Conservation (phyloP, 2,329 filamentous ascomycete genomes). For the Penicillium brasilianum region DNA sequence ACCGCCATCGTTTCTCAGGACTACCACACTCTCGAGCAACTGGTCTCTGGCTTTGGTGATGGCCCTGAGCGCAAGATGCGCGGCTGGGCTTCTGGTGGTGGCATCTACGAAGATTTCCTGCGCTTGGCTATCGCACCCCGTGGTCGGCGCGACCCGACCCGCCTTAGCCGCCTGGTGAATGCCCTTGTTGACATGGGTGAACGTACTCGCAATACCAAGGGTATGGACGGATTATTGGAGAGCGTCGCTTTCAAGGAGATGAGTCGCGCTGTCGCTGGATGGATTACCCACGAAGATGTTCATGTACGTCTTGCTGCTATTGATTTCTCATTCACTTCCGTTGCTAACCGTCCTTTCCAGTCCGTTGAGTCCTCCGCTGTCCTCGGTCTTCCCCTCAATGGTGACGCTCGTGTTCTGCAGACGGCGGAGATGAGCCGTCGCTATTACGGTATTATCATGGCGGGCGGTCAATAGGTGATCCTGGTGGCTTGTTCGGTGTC, state of each 20-base stretch:
- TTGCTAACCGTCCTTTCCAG: conserved; percentile 23
- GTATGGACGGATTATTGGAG: conserved; percentile 60
- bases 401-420: conserved; percentile 73
- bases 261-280: conserved; percentile 71
- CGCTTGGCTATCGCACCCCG: conserved; percentile 51
- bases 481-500: background rate
- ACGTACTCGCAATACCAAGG: conserved; percentile 54
- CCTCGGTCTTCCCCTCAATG: conserved; percentile 61
- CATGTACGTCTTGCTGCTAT: conserved; percentile 54
- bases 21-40: conserved; percentile 68
- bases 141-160: conserved; percentile 48
- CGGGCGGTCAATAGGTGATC: conserved; percentile 43
- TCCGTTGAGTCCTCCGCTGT: conserved; percentile 45
- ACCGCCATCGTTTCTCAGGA: conserved; percentile 81
- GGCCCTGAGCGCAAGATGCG: conserved; percentile 65
- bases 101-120: conserved; percentile 73
- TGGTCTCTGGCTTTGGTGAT: conserved; percentile 73
- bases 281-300: conserved; percentile 65
- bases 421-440: conserved; percentile 71
- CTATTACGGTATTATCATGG: conserved; percentile 71
- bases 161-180: conserved; percentile 53
- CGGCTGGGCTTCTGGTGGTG: conserved; percentile 79
- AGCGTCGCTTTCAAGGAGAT: conserved; percentile 82
- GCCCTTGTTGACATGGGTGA: conserved; percentile 52
- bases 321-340: background rate